Evolutionary conservation across 2,329 filamentous ascomycete species (phyloP).

Genomic region (Calycina herbarum): DNA sequence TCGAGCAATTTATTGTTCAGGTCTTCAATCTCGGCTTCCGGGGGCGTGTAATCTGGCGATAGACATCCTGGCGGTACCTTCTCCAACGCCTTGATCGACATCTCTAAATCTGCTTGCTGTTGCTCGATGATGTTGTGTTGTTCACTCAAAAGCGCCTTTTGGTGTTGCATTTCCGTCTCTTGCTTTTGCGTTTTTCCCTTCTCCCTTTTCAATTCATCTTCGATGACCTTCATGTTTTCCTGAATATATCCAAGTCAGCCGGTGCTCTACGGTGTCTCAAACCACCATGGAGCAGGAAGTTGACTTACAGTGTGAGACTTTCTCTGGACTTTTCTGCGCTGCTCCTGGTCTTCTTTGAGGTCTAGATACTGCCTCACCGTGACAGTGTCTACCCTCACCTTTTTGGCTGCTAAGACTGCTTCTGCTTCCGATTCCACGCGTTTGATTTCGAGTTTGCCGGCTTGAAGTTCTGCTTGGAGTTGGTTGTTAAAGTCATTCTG

Average conservation of each 20-base stretch:
- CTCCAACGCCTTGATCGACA: background rate
- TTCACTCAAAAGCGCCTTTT: background rate
- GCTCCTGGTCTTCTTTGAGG: background rate
- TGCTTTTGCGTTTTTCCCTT: background rate
- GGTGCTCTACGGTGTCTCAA: background rate
- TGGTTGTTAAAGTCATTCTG: background rate
- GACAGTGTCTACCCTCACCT: background rate
- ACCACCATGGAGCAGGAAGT: background rate
- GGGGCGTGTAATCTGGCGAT: background rate
- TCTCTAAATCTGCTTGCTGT: background rate
- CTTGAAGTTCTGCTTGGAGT: background rate
- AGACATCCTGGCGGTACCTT: background rate
- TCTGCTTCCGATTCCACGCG: background rate
- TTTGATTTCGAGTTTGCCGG: background rate
- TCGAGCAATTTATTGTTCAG: background rate
- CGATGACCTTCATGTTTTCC: background rate
- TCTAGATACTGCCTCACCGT: background rate
- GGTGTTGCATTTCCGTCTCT: background rate
- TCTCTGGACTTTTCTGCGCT: background rate
- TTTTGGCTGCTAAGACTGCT: background rate
- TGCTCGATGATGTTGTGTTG: background rate
- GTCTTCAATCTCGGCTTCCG: background rate
- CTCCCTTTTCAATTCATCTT: background rate
- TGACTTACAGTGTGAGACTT: background rate
- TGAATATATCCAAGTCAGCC: background rate